Base-by-base conservation (phyloP, 352 stramenopile genomes). In the Phytopythium aichiense region DNA sequence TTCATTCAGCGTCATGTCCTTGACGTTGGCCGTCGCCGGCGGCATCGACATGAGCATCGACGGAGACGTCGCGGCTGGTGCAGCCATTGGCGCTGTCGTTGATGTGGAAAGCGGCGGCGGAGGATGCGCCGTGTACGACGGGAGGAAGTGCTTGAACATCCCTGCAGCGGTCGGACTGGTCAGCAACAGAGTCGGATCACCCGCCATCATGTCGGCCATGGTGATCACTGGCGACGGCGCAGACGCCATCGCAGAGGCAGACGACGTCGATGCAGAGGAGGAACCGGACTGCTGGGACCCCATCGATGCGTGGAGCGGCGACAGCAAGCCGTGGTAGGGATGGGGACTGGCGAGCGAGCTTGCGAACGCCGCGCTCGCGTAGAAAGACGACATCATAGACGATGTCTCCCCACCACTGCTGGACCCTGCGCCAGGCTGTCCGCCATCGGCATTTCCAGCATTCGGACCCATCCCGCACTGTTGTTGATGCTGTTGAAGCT, bases 1-100 rank as follows among this genome's bases (percentile, higher is more conserved):
- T 57, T 91, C 82, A 56, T 94, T 91, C 30, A 94, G 74, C 42
- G 85, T 90, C 48, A 94, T 62, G 46, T 91, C 81, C 60, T 91
- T 91, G 37, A 89, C 80, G 58, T 84, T 87, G 33, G 70, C 38
- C 4, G 67, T 43, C 8, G 20, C 22, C 6, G 53, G 33, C 12
- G 53, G 53, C 22, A 58, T 46, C n/a, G 33, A n/a, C 53, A 49
- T 22, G 11, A 58, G 53, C 33, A 58, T 49, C 20, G 53, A 46
- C 53, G 53, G 53, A 22, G 35, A 49, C 2, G 33, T 23, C 6
- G 48, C 8, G 1, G 23, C 15, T 20, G 48, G 48, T 4, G 12
- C 13, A 7, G 48, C 4, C 48, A 54, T 54, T 7, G 49, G 15
- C 69, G 13, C 69, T 4, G 73, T 67, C 63, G 81, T 80, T 16